phyloP scores from a whole-genome alignment of 192 early-diverging fungal species.

The Glomus cerebriforme region DNA sequence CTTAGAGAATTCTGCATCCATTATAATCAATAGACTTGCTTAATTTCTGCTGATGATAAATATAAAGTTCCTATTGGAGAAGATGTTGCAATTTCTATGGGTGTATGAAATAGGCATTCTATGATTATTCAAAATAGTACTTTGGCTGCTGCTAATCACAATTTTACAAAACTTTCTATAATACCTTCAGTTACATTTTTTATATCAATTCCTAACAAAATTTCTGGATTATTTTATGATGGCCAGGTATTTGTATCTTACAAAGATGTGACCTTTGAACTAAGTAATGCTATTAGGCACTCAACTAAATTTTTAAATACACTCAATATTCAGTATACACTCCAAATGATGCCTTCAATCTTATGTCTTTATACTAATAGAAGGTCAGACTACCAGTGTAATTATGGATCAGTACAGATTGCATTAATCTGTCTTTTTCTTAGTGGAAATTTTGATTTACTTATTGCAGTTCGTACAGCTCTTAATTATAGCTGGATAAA shows the following conservation, averaged over 20 bases:
- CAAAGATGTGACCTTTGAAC: not conserved
- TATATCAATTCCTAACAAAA: not conserved
- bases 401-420: not conserved
- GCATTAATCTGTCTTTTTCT: not conserved
- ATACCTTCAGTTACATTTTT: not conserved
- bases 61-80: not conserved
- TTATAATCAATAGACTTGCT: not conserved
- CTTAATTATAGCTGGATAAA: not conserved
- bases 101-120: not conserved
- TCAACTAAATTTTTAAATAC: not conserved
- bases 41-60: not conserved
- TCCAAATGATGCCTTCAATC: not conserved
- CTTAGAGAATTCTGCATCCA: not conserved
- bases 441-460: not conserved
- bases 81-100: not conserved
- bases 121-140: not conserved
- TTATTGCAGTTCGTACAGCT: not conserved
- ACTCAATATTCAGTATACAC: not conserved
- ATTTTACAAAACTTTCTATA: not conserved
- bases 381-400: not conserved
- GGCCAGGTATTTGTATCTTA: not conserved
- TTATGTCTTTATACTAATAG: not conserved
- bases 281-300: not conserved
- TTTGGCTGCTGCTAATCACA: not conserved
- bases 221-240: not conserved